Base-by-base conservation (phyloP, 306 rosid genomes). In the Sesbania bispinosa region DNA sequence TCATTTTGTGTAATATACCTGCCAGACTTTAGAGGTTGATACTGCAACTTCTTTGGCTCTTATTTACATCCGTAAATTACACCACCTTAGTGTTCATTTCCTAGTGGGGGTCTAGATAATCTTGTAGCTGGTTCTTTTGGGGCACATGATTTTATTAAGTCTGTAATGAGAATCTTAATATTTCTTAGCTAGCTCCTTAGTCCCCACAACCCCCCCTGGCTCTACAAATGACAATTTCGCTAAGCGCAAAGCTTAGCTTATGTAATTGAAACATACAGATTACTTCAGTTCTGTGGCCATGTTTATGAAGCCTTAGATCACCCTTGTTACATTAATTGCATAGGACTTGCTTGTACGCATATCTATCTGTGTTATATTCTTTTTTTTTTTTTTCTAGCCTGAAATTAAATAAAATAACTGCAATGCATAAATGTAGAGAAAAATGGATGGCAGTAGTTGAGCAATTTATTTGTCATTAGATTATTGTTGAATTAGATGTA, bases 31-130 rank as follows among this genome's bases (percentile, higher is more conserved):
- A 74, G 80, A 53, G 51, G 70, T 48, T 71, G 81, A 71, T 65
- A 59, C 81, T 71, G 79, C 77, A 75, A 69, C 11, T 59, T 71
- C 32, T 72, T 70, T 52, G 4, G 43, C 39, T 61, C 73, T 43
- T 50, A 47, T 70, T 69, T 61, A 19, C 71, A 23, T 62, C 55
- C 72, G 23, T 69, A 62, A 16, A 74, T 69, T 65, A 65, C 83
- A 79, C 84, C 79, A 75, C 69, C 81, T 70, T 79, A 79, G 69
- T 75, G 81, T 79, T 64, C 74, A 18, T 55, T 63, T 76, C 73
- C 46, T 35, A 6, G 81, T 41, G n/a, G 52, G 57, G 51, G 59
- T 62, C 51, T 68, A 67, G 75, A 62, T 63, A 51, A 36, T 57
- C 35, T 70, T 24, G 19, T 30, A 13, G 60, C 71, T 66, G 62